Evolutionary conservation across 2,329 filamentous ascomycete genomes (phyloP).

Genomic region (Cladosporium oxysporum): DNA sequence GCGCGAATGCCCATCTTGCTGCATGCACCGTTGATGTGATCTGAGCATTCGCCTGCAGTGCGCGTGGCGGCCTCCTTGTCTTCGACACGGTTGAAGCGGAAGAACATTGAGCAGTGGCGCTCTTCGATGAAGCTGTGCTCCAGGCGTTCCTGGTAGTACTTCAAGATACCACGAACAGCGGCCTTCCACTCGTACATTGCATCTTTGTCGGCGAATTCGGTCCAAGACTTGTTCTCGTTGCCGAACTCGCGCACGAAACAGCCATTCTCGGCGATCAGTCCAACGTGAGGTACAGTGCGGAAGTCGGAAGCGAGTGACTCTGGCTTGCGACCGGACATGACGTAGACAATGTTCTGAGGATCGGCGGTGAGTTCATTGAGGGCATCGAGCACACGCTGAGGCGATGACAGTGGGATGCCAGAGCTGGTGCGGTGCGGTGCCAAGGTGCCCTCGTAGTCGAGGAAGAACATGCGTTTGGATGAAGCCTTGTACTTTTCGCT

Average conservation of each 20-base stretch:
- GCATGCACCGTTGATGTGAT: conserved; percentile 93
- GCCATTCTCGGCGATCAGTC: conserved; percentile 91
- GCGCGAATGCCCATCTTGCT: conserved; percentile 81
- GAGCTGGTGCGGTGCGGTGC: conserved; percentile 83
- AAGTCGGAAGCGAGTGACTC: conserved; percentile 88
- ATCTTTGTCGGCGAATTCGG: conserved; percentile 70
- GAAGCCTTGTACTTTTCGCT: conserved; percentile 66
- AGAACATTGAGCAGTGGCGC: conserved; percentile 86
- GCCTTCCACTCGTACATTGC: conserved; percentile 78
- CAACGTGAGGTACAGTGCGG: conserved; percentile 77
- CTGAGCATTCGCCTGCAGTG: conserved; percentile 85
- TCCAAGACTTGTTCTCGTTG: conserved; percentile 61
- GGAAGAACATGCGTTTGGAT: conserved; percentile 74
- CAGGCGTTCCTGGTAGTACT: conserved; percentile 86
- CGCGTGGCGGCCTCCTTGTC: conserved; percentile 74
- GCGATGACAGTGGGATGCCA: conserved; percentile 82
- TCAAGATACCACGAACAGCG: conserved; percentile 77
- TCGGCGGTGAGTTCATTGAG: conserved; percentile 80
- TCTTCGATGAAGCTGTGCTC: conserved; percentile 87
- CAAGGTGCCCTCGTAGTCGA: conserved; percentile 92
- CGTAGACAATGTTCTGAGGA: conserved; percentile 80
- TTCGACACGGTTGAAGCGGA: conserved; percentile 82
- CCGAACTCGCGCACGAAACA: conserved; percentile 79
- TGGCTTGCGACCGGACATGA: conserved; percentile 87
- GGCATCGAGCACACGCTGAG: conserved; percentile 79